These are phyloP conservation scores for Sporothrix mexicana DNA, from an alignment of 2,329 filamentous ascomycete genomes.

Conservation along the genomic window DNA sequence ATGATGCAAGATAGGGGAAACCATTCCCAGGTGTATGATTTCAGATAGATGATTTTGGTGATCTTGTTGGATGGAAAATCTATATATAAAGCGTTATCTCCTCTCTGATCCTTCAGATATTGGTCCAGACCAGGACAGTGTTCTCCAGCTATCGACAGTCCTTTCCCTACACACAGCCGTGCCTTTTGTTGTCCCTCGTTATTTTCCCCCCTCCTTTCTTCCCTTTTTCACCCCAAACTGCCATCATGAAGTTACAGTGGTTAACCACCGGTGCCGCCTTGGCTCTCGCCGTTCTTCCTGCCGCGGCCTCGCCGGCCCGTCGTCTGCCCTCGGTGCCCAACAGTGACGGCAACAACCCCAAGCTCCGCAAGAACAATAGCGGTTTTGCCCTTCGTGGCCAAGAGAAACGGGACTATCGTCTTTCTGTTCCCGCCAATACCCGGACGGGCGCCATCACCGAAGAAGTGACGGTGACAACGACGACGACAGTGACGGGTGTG, in stretches of 20 bases:
- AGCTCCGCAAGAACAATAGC: neutral
- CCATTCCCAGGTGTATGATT: too few relatives aligned
- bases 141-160: neutral
- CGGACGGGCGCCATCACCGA: neutral
- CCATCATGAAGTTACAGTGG: slow-evolving; percentile 27
- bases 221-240: neutral
- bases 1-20: neutral
- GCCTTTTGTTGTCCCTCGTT: neutral
- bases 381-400: neutral
- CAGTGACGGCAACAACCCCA: neutral
- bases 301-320: slow-evolving; percentile 20
- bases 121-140: neutral
- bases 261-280: slow-evolving; percentile 5
- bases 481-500: slow-evolving; percentile 23
- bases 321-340: slow-evolving; percentile 10
- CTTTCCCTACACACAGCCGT: neutral
- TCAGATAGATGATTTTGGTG: neutral
- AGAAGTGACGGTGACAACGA: slow-evolving; percentile 28
- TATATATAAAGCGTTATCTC: neutral
- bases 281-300: slow-evolving; percentile 3
- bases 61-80: neutral
- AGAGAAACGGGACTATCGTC: slow-evolving; percentile 13
- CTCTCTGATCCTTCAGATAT: neutral
- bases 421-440: slow-evolving; percentile 8
- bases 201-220: neutral